A percentile compares a stretch with the other conserved stretches of the same genome.
phyloP scores from a whole-genome alignment of 306 rosid genomes.

The Vigna mungo region DNA sequence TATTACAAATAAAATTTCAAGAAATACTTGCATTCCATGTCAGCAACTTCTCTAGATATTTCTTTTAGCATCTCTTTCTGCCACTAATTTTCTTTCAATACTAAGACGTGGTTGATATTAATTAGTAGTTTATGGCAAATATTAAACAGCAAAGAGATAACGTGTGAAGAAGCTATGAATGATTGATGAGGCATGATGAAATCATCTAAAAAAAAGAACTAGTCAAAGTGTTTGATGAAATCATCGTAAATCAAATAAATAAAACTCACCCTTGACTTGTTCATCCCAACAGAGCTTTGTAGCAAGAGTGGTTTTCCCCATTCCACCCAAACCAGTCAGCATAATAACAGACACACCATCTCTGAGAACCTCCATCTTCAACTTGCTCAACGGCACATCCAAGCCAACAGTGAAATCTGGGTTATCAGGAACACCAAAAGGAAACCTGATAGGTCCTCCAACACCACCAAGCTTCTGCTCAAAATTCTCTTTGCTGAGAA shows the following conservation, averaged over 20 bases:
- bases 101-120: neutral
- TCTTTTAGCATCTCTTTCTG: neutral
- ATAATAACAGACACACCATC: constrained; percentile 33
- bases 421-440: constrained; percentile 41
- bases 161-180: neutral
- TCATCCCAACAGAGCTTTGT: constrained; percentile 53
- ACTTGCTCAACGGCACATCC: constrained; percentile 39
- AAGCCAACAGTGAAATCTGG: constrained; percentile 50
- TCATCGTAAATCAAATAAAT: neutral
- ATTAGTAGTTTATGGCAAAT: neutral
- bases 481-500: neutral
- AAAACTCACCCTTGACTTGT: constrained; percentile 48
- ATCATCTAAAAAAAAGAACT: neutral
- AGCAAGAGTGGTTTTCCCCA: constrained; percentile 65
- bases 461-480: neutral
- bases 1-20: neutral
- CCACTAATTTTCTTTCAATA: neutral
- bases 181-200: neutral
- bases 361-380: constrained; percentile 54
- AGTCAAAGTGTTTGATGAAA: neutral
- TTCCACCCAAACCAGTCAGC: constrained; percentile 62
- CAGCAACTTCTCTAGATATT: neutral
- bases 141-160: neutral
- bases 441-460: neutral
- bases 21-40: neutral